phyloP scores from a whole-genome alignment of 306 rosid genomes.

The Cucurbita maxima region DNA sequence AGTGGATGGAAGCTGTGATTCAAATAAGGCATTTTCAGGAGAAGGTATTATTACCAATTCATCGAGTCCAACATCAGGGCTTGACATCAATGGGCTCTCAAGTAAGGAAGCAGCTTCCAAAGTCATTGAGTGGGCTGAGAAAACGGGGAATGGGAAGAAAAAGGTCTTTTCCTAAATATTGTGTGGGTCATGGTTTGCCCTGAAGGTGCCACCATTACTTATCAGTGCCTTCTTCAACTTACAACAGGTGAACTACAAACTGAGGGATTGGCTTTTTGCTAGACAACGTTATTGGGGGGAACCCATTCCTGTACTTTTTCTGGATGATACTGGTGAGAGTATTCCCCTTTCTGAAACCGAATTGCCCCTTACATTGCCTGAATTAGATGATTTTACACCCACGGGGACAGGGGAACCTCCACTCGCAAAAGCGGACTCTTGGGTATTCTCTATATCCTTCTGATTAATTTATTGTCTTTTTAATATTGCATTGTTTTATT shows the following conservation, averaged over 20 bases:
- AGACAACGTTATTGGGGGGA: conserved; percentile 99
- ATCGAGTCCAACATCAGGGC: conserved; percentile 36
- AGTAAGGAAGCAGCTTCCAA: conserved; percentile 64
- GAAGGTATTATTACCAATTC: conserved; percentile 60
- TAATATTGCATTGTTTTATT: not conserved
- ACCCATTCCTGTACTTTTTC: conserved; percentile 86
- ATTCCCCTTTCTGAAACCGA: conserved; percentile 62
- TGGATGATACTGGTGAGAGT: conserved; percentile 57
- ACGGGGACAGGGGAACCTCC: conserved; percentile 96
- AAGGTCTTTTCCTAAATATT: conserved; percentile 35
- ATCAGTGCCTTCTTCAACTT: conserved; percentile 3
- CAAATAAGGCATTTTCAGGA: conserved; percentile 58
- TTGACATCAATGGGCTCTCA: conserved; percentile 63
- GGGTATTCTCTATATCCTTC: conserved; percentile 35
- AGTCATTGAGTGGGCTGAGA: conserved; percentile 83
- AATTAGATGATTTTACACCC: conserved; percentile 94
- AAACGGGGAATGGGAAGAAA: conserved; percentile 71
- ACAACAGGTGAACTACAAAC: conserved; percentile 74
- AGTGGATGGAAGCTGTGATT: conserved; percentile 29
- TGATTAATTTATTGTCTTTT: not conserved
- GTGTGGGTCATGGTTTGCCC: not conserved
- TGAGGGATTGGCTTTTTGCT: conserved; percentile 99
- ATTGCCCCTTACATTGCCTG: conserved; percentile 80
- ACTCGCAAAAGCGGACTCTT: conserved; percentile 63
- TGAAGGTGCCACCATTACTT: not conserved